These are phyloP conservation scores for Hanseniaspora sp. DNA, from an alignment of 1,139 yeast species.

Conservation along the genomic window DNA sequence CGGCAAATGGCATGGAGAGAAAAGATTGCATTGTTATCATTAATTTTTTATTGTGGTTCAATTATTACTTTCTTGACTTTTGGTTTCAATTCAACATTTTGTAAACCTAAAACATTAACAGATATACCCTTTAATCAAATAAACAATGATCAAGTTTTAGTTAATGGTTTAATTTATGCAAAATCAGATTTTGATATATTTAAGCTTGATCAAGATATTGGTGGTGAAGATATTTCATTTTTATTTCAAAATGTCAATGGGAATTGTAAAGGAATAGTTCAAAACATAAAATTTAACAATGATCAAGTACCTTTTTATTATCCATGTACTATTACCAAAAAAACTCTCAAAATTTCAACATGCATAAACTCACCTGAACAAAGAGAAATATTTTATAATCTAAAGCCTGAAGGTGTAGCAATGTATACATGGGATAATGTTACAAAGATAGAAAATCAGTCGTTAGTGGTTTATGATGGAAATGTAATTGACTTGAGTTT, in stretches of 20 bases:
- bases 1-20: conserved; percentile 97
- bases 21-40: conserved; percentile 70
- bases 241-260: conserved; percentile 93
- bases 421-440: conserved; percentile 80
- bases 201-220: conserved; percentile 58
- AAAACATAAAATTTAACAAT: conserved; percentile 54
- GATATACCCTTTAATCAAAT: conserved; percentile 32
- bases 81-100: conserved; percentile 82
- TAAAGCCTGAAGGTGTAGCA: conserved; percentile 60
- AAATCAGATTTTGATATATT: conserved; percentile 77
- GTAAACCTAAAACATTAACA: conserved; percentile 38
- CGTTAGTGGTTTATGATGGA: conserved; percentile 78
- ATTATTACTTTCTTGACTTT: conserved; percentile 78
- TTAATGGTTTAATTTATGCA: conserved; percentile 61
- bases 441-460: conserved; percentile 55
- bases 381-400: conserved; percentile 52
- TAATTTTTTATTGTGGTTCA: conserved; percentile 64
- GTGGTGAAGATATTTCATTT: conserved; percentile 78
- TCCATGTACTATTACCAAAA: conserved; percentile 70
- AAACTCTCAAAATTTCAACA: conserved; percentile 64
- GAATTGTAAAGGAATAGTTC: conserved; percentile 69
- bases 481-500: conserved; percentile 71
- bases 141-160: conserved; percentile 45
- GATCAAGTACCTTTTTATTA: conserved; percentile 84
- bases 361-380: conserved; percentile 74